Percentiles rank a stretch among this genome's conserved stretches.
Conservation (phyloP, 257 asterid genomes). For the Scutellaria barbata region DNA sequence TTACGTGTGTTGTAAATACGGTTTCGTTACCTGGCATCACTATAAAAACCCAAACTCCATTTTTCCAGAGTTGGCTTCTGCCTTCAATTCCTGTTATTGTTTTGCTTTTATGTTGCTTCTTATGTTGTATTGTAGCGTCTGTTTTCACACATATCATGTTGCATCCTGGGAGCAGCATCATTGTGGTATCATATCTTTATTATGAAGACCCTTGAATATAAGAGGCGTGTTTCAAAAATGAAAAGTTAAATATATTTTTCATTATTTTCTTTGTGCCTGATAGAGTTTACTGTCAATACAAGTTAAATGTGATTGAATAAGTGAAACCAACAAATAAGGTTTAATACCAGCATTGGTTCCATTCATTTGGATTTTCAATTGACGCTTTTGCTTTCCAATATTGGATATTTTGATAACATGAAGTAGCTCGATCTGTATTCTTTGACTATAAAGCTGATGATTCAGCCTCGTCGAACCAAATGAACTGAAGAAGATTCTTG, state of each 20-base stretch:
- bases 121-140: neutral
- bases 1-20: constrained; percentile 24
- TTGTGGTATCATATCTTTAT: neutral
- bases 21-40: neutral
- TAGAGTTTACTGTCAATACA: no score
- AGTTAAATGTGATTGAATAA: no score
- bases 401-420: neutral
- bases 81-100: constrained; percentile 9
- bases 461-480: constrained; percentile 1
- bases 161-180: constrained; percentile 15
- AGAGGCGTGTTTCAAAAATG: neutral
- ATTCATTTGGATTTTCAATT: neutral
- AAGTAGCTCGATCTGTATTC: constrained; percentile 1
- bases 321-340: no score
- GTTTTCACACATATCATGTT: neutral
- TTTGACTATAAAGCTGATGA: neutral
- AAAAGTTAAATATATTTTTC: no score
- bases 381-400: neutral
- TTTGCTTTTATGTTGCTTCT: neutral
- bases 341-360: neutral
- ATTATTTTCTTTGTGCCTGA: no score
- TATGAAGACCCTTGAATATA: neutral
- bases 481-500: neutral
- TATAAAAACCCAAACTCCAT: neutral
- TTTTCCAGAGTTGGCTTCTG: neutral